Base-by-base conservation (phyloP, 345 rosid species). In the Hibiscus tridactylites region DNA sequence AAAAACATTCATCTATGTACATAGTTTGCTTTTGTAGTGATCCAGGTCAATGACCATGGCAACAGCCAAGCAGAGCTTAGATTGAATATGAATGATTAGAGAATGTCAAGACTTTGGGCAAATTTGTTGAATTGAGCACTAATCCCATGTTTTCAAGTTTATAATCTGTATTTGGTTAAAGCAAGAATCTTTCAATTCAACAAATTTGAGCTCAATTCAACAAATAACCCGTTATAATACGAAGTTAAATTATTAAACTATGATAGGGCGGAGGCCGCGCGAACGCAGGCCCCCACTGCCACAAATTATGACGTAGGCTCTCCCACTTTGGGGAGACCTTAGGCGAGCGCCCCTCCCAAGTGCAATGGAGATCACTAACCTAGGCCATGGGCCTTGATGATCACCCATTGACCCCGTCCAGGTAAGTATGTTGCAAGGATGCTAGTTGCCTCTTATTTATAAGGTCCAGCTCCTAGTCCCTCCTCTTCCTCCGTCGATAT, bases 251-350 rank as follows among this genome's bases (percentile, higher is more conserved):
- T 0, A 35, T 35, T 35, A 4, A 5, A 35, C 6, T 35, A 1
- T 0, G 1, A 39, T 8, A 7, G 44, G 0, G 1, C 9, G n/a
- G 60, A 73, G 84, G 83, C 83, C 57, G 82, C 81, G 83, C 86
- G 85, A 63, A 81, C 76, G 78, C 88, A 79, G 73, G 83, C 81
- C 86, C 76, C 81, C 77, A 0, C 85, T 71, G 0, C 68, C 69
- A 80, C 78, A 81, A 84, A 83, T 80, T 79, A 78, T 81, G 84
- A 73, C 81, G 78, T 74, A 79, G 83, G 80, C 83, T 82, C 88
- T 78, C 65, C 81, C 59, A 65, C 79, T 19, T 37, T 29, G 42
- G 65, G 76, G 64, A 73, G 76, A 74, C 60, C 70, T 37, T 74
- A 54, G 44, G 56, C 44, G 5, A 47, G 71, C 29, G 26, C 60